phyloP scores from a whole-genome alignment of 2,329 filamentous ascomycete genomes.

The Fusarium neocosmosporiellum region DNA sequence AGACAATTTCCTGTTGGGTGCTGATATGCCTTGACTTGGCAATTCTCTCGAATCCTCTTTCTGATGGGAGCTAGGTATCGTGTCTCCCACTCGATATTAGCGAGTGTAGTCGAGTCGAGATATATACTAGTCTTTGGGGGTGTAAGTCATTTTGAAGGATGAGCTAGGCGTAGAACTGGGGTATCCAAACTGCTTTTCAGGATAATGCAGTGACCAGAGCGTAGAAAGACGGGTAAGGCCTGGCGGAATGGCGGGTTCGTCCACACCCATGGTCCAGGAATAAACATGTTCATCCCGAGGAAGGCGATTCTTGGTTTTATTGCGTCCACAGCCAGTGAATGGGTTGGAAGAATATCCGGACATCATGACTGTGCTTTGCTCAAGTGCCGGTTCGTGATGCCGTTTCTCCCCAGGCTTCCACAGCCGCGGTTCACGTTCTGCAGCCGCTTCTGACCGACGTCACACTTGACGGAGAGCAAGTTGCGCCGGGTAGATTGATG shows the following conservation, averaged over 20 bases:
- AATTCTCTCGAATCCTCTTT: background rate
- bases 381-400: background rate
- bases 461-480: background rate
- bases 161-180: background rate
- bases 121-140: background rate
- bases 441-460: background rate
- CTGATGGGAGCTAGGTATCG: background rate
- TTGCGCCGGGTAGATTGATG: accelerated
- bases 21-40: background rate
- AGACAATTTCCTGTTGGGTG: background rate
- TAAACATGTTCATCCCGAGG: background rate
- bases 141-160: background rate
- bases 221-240: background rate
- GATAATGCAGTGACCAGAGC: background rate
- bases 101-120: background rate
- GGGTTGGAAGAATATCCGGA: background rate
- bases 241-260: background rate
- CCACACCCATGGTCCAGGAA: background rate
- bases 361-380: background rate
- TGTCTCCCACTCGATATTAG: background rate
- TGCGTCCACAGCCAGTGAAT: background rate
- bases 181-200: background rate
- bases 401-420: background rate
- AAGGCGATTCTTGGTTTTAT: background rate
- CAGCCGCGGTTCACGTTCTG: background rate